Base-by-base conservation (phyloP, 225 moss, liverwort and hornwort species). In the Physcomitrium patens region DNA sequence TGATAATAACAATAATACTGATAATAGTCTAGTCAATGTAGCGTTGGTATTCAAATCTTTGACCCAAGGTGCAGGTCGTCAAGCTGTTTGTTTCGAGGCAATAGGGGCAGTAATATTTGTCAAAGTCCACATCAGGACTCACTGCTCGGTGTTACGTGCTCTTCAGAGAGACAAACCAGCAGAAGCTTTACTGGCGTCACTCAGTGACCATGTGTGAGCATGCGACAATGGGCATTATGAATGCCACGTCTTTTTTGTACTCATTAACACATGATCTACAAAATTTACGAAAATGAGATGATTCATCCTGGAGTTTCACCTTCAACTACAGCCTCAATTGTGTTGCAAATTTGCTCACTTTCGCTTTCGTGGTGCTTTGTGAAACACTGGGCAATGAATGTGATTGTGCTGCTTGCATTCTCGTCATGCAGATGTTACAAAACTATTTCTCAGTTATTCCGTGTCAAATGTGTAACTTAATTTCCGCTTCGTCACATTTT, bases 381-480 rank as follows among this genome's bases (percentile, higher is more conserved):
- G 31, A 37, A 37, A 37, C 7, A 7, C 31, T 37, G 31, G 31
- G 7, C 31, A 37, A 37, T 37, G 37, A 24, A 44, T 54, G 65
- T 16, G 53, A 48, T 56, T 72, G 52, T 24, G 45, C 61, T 54
- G 20, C 22, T 22, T 23, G 51, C 62, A 63, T 63, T 67, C 48
- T 11, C 37, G 50, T 60, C 9, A n/a, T 50, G 76, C 50, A 57
- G 27, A 31, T 76, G 41, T 72, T 26, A 24, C 71, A 11, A n/a
- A 59, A 67, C 78, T 76, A 67, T 71, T 67, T 37, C 28, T 62
- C 67, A 71, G 71, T 47, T 62, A 45, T 55, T 79, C 62, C 23
- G 14, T 69, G 64, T 43, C 72, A 46, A 67, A 37, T 37, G 4
- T 37, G 31, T 4, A 37, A 37, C 31, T 37, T 37, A 37, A 37